Evolutionary conservation across 257 asterid species (phyloP).

Genomic region (Nemophila menziesii): DNA sequence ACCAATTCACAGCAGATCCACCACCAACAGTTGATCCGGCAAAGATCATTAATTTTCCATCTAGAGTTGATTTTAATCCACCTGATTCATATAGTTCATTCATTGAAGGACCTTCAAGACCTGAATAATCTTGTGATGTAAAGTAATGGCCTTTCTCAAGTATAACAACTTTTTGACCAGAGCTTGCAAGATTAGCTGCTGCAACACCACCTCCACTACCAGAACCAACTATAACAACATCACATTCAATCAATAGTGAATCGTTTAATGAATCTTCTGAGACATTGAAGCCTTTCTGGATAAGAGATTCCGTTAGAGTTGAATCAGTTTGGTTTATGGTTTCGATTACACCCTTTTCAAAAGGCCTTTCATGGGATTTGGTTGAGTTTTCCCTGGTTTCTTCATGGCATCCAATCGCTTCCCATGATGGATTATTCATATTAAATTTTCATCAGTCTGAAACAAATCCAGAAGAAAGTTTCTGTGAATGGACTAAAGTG

Average conservation of each 20-base stretch:
- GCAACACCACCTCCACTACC: constrained; percentile 94
- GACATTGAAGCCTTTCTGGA: constrained; percentile 36
- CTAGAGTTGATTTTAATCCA: constrained; percentile 47
- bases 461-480: not conserved
- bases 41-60: constrained; percentile 55
- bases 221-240: constrained; percentile 82
- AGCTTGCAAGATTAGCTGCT: constrained; percentile 61
- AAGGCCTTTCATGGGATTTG: constrained; percentile 37
- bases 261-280: constrained; percentile 24
- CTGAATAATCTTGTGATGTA: constrained; percentile 62
- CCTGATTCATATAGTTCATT: constrained; percentile 60
- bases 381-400: constrained; percentile 20
- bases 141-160: constrained; percentile 87
- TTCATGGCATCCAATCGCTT: constrained; percentile 51
- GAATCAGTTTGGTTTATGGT: constrained; percentile 29
- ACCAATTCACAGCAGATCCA: constrained; percentile 75
- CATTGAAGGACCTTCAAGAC: constrained; percentile 71
- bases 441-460: constrained; percentile 61
- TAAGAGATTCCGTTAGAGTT: constrained; percentile 43
- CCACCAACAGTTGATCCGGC: constrained; percentile 81
- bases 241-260: constrained; percentile 44
- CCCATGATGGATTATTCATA: constrained; percentile 62
- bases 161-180: constrained; percentile 63
- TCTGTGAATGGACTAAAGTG: too few species aligned
- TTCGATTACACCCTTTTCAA: constrained; percentile 64